A percentile compares a stretch with the other conserved stretches of the same genome.
These are phyloP conservation scores for Globisporangium takayamanum DNA, from an alignment of 352 stramenopile species.

Conservation along the genomic window DNA sequence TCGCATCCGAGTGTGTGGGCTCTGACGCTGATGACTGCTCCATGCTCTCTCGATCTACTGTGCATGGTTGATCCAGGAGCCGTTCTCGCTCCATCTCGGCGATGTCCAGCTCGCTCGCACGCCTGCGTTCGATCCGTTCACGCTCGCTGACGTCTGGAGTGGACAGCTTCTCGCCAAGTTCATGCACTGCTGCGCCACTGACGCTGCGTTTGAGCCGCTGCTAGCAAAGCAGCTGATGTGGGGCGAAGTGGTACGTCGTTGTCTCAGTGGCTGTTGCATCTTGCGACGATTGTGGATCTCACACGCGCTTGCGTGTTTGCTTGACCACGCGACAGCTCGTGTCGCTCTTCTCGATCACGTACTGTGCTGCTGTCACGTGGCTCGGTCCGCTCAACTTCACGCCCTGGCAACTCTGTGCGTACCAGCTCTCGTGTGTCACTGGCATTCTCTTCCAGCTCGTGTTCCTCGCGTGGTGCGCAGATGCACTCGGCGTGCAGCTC, in stretches of 20 bases:
- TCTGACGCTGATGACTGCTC: background rate
- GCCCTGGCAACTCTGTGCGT: conserved; percentile 33
- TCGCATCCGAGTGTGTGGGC: background rate
- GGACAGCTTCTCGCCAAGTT: conserved; percentile 20
- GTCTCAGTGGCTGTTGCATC: background rate
- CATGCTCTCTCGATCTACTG: background rate
- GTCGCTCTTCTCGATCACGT: conserved; percentile 40
- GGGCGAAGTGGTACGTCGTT: conserved; percentile 25
- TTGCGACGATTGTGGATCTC: background rate
- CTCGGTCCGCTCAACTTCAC: conserved; percentile 50
- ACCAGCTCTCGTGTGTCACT: conserved; percentile 28
- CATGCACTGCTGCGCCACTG: conserved; percentile 16
- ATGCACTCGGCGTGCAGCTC: conserved; percentile 17
- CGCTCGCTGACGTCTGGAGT: conserved; percentile 14
- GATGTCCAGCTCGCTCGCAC: background rate
- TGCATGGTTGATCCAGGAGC: background rate
- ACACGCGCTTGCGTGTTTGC: background rate
- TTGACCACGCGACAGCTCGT: conserved; percentile 23
- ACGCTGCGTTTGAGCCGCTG: conserved; percentile 23
- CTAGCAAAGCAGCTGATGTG: conserved; percentile 26
- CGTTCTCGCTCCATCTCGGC: conserved; percentile 4
- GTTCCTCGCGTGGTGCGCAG: conserved; percentile 27
- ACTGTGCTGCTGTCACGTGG: conserved; percentile 33
- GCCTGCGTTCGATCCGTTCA: conserved; percentile 1
- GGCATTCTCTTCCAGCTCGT: conserved; percentile 30